Evolutionary conservation across 2,329 filamentous ascomycete species (phyloP), one percentile per base, ranked within the genome.

Genomic region (Ceratocystis harringtonii): DNA sequence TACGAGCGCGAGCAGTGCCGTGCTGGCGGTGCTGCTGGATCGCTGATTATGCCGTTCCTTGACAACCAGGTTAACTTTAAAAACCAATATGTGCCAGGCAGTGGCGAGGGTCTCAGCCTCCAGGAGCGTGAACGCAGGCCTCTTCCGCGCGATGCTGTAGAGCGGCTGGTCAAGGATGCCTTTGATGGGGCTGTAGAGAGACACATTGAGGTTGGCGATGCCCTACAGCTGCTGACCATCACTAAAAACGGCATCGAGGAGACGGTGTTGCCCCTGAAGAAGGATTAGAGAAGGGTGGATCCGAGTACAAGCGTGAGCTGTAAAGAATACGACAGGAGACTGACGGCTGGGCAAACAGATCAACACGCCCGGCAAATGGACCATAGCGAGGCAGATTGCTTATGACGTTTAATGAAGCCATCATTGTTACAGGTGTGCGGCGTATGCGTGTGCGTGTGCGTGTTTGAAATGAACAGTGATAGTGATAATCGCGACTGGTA

Each of bases 61-160:
- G 94, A 99, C 77, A 99, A 99, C 76, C 95, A 99, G 78, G 94
- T 99, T 80, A 97, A 97, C 79, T 92, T 92, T 81, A 99, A 96
- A 84, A 99, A 99, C 76, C 92, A 96, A 80, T 95, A 96, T 75
- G 81, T 94, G 65, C 91, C 92, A 10, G 89, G 87, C 60, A 92
- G 89, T 71, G 91, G 90, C 66, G 82, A 84, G 68, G 92, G 92
- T 55, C 89, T 96, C 76, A 87, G 86, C 64, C 78, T 96, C 71
- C 78, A 88, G 78, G 83, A 88, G 76, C 82, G 87, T 70, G 81
- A 85, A 74, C 81, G 83, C 68, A 80, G 85, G 72, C 88, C 89
- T 63, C 78, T 97, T 72, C 80, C 86, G 32, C 81, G 84, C 72
- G 78, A 82, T 65, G 85, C 88, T 68, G 92, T 95, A 32, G 88